A percentile compares a stretch with the other conserved stretches of the same genome.
phyloP scores from a whole-genome alignment of 176 grass and related monocot genomes.

The Triticum turgidum region DNA sequence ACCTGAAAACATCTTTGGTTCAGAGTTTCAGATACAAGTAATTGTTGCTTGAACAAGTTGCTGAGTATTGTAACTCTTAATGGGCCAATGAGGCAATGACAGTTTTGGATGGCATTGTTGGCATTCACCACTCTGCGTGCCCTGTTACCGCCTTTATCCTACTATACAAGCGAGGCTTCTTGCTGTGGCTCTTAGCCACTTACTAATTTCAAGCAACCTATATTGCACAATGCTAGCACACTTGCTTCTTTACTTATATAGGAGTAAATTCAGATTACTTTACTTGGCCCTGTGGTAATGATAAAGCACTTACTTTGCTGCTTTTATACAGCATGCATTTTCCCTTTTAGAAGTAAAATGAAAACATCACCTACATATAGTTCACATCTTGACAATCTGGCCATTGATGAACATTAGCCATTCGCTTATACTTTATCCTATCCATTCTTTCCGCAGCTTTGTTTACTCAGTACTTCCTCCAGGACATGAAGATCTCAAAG shows the following conservation, averaged over 20 bases:
- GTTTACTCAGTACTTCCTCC: constrained; percentile 82
- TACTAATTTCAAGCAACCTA: constrained; percentile 7
- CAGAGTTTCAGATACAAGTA: neutral
- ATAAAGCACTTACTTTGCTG: neutral
- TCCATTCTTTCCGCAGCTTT: constrained; percentile 63
- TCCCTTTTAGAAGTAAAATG: neutral
- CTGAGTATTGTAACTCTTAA: neutral
- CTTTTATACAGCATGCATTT: neutral
- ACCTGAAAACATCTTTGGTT: neutral
- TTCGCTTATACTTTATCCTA: constrained; percentile 37
- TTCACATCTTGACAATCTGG: neutral
- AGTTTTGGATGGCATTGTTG: neutral
- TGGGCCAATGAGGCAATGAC: neutral
- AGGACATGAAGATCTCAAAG: constrained; percentile 79
- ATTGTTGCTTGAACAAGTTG: constrained; percentile 7
- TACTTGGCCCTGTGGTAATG: neutral
- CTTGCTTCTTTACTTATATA: constrained; percentile 2
- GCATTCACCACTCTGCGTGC: neutral
- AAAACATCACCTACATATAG: neutral
- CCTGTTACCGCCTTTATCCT: neutral
- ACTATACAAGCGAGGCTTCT: neutral
- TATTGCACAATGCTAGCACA: neutral
- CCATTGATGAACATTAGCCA: constrained; percentile 15
- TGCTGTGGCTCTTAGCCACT: neutral
- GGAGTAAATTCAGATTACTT: neutral